Conservation (phyloP, 164 flowering plant genomes). For the Magnolia changhungtana region DNA sequence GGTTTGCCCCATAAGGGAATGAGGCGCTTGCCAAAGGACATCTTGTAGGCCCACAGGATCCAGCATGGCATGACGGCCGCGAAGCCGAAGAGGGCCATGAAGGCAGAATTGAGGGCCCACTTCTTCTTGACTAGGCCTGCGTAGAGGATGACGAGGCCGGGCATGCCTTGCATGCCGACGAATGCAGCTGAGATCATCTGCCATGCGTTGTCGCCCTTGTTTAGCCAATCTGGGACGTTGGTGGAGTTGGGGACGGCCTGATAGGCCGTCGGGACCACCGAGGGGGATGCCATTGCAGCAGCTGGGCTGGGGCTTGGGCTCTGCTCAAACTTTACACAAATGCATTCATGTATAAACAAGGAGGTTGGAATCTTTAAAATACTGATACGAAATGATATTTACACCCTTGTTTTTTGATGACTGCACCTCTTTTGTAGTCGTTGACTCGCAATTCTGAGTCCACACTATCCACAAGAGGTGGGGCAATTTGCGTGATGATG, state of each 20-base stretch:
- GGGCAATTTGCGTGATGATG: no score
- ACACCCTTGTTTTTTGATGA: no score
- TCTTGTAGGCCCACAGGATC: slow-evolving; percentile 23
- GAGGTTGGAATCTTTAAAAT: no score
- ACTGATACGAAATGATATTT: no score
- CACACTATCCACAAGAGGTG: no score
- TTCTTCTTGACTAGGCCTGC: slow-evolving; percentile 32
- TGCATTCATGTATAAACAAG: no score
- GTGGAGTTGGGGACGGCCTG: neutral
- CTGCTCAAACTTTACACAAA: no score
- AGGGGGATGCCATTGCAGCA: no score
- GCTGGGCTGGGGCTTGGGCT: no score
- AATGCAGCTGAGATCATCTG: slow-evolving; percentile 28
- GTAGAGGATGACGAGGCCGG: slow-evolving; percentile 30
- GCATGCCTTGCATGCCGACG: slow-evolving; percentile 30
- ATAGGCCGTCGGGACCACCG: neutral
- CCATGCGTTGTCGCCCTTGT: slow-evolving; percentile 36
- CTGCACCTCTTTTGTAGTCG: no score
- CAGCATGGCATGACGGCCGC: slow-evolving; percentile 28
- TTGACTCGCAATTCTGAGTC: no score
- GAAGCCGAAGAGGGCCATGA: slow-evolving; percentile 32
- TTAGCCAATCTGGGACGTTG: slow-evolving; percentile 25
- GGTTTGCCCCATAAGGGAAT: slow-evolving; percentile 28
- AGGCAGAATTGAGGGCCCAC: slow-evolving; percentile 33
- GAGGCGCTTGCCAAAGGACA: slow-evolving; percentile 25